These are phyloP conservation scores for Talaromyces adpressus DNA, from an alignment of 495 filamentous ascomycete genomes.

Conservation along the genomic window DNA sequence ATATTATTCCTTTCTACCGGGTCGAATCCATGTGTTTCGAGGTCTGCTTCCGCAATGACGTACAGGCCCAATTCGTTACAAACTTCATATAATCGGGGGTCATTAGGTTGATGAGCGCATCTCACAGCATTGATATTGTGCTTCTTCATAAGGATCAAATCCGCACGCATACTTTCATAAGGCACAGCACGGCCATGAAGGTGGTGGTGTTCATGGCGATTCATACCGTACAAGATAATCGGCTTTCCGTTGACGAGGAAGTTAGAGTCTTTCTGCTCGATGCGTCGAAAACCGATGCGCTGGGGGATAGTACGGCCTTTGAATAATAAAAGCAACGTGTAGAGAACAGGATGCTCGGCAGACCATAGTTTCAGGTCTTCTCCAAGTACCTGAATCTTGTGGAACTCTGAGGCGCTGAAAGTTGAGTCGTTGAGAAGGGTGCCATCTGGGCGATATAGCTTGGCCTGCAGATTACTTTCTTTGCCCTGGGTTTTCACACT, in stretches of 20 bases:
- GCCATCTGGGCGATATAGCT: constrained; percentile 5
- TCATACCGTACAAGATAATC: not conserved
- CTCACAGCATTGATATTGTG: not conserved
- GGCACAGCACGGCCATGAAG: not conserved
- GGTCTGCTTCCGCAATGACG: not conserved
- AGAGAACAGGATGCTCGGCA: not conserved
- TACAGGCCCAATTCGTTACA: not conserved
- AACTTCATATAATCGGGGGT: not conserved
- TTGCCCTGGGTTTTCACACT: constrained; percentile 15
- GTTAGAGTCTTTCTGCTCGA: not conserved
- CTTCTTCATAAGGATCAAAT: not conserved
- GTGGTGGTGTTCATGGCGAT: not conserved
- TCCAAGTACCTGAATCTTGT: constrained; percentile 6
- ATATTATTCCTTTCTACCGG: not conserved
- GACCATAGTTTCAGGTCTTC: not conserved
- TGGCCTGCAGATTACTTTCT: constrained; percentile 14
- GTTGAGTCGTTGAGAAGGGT: not conserved
- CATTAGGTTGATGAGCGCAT: not conserved
- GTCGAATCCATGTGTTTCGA: not conserved
- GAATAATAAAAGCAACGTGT: not conserved
- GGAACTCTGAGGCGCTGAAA: constrained; percentile 7
- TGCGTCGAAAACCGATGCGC: not conserved
- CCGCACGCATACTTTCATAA: not conserved
- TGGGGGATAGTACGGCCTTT: not conserved
- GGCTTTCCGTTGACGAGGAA: not conserved